Base-by-base conservation (phyloP, 2,329 filamentous ascomycete genomes). In the Corinectria fuckeliana region DNA sequence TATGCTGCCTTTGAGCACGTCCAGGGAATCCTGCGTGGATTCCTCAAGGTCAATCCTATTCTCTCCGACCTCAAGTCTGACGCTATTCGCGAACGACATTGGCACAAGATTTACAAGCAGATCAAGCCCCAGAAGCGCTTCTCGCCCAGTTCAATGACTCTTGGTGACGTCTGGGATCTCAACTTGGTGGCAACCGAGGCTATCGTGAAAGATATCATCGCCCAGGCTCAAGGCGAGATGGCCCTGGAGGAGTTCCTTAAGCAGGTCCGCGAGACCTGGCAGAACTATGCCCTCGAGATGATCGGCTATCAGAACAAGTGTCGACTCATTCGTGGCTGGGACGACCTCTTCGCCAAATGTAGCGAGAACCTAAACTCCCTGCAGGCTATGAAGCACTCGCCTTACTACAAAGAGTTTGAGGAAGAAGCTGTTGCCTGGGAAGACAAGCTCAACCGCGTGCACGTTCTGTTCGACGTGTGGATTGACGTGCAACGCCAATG, bases 1-100 rank as follows among this genome's bases (percentile, higher is more conserved):
- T 99, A 99, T 76, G 94, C 96, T 68, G 96, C 96, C n/a, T 99
- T 99, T 74, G 96, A 99, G 76, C 94, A 99, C 72, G 93, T 99
- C 36, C 96, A 99, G 74, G 92, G 88, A 64, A 91, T 96, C 26
- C 85, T 99, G 38, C 91, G 93, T 42, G 89, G 93, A 62, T 85
- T 96, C 48, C 84, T 97, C 64, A 98, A 97, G 75, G 92, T 96
- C 68, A 99, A 98, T 72, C 83, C 89, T 10, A 83, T 97, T 30
- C 83, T 99, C 3, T 86, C 88, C 4, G 95, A 99, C 65, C 84
- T 99, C 76, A 97, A 97, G 74, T 97, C 94, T 1, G 95, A 99
- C 76, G 94, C 95, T 14, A 93, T 99, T 58, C 90, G 93, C 44
- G 96, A 99, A 75, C 87, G 95, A 51, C 95, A 99, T 74, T 99